These are phyloP conservation scores for Fusarium nygamai DNA, from an alignment of 2,329 filamentous ascomycete species.

Conservation along the genomic window DNA sequence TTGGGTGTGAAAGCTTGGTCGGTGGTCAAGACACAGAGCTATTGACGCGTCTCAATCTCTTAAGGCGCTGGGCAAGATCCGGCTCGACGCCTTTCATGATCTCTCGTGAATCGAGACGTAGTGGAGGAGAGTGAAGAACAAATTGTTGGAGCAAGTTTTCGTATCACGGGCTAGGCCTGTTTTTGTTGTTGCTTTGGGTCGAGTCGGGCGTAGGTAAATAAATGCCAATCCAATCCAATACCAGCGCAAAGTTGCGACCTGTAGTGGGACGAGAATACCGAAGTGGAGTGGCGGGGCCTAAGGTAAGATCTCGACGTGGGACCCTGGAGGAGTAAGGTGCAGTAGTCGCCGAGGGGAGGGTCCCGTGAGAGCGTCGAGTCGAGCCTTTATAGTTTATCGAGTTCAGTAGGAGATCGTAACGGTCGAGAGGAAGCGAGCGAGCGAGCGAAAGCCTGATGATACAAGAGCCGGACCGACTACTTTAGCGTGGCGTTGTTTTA, in stretches of 20 bases:
- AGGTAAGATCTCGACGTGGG: conserved; percentile 39
- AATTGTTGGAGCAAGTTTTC: conserved; percentile 5
- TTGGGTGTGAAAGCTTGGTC: background rate
- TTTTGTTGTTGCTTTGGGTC: conserved; percentile 31
- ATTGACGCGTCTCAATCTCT: conserved; percentile 40
- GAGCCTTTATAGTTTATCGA: conserved; percentile 14
- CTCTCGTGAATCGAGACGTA: conserved; percentile 36
- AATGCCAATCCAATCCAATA: conserved; percentile 8
- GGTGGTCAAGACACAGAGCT: conserved; percentile 39
- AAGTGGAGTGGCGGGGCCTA: conserved; percentile 33
- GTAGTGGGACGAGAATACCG: conserved; percentile 36
- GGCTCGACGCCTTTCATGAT: conserved; percentile 43
- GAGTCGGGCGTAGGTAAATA: background rate
- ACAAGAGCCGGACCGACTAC: conserved; percentile 34
- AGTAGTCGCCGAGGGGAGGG: background rate
- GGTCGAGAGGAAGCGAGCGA: conserved; percentile 17
- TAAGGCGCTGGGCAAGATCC: conserved; percentile 40
- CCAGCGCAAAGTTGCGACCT: conserved; percentile 40
- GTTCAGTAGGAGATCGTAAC: conserved; percentile 13
- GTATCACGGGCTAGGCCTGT: conserved; percentile 25
- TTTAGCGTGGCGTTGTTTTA: conserved; percentile 17
- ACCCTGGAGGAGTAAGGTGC: conserved; percentile 26
- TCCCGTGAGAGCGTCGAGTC: conserved; percentile 8
- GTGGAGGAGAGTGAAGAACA: background rate
- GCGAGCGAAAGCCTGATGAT: background rate